Evolutionary conservation across 441 rosid genomes (phyloP).

Genomic region (Dalechampia spathulata): DNA sequence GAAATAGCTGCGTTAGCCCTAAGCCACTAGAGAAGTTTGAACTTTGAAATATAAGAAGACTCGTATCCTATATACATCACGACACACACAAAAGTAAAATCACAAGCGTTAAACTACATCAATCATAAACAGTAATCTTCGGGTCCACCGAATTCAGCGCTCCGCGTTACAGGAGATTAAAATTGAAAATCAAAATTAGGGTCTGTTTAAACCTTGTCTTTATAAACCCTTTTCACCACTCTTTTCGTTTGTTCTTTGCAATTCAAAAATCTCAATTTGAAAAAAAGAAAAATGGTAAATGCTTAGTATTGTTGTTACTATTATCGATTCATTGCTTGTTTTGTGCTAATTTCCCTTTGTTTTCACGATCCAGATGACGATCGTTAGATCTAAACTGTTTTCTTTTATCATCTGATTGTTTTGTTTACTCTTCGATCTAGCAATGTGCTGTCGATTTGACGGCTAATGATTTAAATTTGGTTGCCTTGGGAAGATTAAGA

Average conservation of each 20-base stretch:
- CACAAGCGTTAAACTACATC: background rate
- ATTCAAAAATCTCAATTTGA: background rate
- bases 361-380: background rate
- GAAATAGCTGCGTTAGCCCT: constrained; percentile 23
- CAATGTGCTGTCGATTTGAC: background rate
- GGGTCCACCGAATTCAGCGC: background rate
- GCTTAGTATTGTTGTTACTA: no score
- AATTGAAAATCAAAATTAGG: constrained; percentile 20
- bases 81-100: no score
- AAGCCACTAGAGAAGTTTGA: constrained; percentile 19
- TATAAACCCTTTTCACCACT: constrained; percentile 12
- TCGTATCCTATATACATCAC: no score
- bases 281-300: no score
- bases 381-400: background rate
- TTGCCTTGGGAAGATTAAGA: background rate
- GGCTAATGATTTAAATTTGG: no score
- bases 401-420: background rate
- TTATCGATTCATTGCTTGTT: no score
- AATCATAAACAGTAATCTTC: no score
- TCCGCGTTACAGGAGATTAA: background rate
- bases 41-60: no score
- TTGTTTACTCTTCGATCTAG: constrained; percentile 13
- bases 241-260: background rate
- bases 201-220: constrained; percentile 21
- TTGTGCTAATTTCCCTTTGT: background rate